Base-by-base conservation (phyloP, 1,284 basidiomycete genomes). In the Heterobasidion annosum region DNA sequence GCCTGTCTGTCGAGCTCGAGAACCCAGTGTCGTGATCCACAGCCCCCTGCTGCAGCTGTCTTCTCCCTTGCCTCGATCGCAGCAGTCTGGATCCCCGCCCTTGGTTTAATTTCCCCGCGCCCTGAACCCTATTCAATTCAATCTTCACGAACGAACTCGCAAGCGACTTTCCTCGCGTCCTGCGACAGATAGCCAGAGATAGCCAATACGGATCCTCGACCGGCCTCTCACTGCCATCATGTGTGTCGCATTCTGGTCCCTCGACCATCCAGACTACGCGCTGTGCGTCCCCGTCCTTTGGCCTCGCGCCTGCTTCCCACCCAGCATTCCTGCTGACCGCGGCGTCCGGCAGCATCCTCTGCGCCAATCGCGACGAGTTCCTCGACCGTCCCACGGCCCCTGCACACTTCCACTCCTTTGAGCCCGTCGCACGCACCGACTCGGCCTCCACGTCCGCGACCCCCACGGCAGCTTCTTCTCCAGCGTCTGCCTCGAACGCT, bases 221-320 rank as follows among this genome's bases (percentile, higher is more conserved):
- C 45, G 16, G 16, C 47, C 19, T 25, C 25, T 25, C 33, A 18
- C 9, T 33, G 12, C 34, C 33, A 52, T 32, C 48, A 89, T 91
- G 88, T 91, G 88, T 66, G 78, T 91, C 60, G 85, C 75, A 49
- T 76, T 88, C 64, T 91, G 84, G 82, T 78, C 85, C 51, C 73
- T 90, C 4, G 76, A 86, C 52, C 83, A 88, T 64, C 80, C 82
- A 33, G 78, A 83, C 50, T 91, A 89, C 65, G 81, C 88, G 12
- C 73, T 91, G 88, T 90, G 68, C 69, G 88, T 77, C 53, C 51
- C 55, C 52, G 33, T 53, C 61, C 53, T 25, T 34, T 40, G 46
- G 46, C 51, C 42, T 15, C 43, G 12, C 10, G 9, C 50, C 6
- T 45, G 53, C 51, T 19, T 40, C 48, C 44, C 32, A 53, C 54